Evolutionary conservation across 78 protist genomes (phyloP), one percentile per base, ranked within the genome.

Genomic region (Dictyostelium brefeldianum): DNA sequence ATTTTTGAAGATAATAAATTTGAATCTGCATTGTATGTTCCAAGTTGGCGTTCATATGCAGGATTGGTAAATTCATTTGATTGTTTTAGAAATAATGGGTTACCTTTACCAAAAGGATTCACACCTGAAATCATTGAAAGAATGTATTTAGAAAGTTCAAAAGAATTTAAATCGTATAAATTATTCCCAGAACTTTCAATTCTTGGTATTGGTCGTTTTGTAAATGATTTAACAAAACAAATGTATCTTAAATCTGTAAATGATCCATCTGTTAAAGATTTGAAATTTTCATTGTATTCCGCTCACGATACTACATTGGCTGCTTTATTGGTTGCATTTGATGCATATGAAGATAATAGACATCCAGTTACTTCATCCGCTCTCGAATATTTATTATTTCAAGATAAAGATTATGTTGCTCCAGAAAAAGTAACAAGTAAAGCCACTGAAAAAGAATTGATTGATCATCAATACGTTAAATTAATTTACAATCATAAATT

Each of bases 241-340:
- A 12, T 87, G 29, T 9, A 46, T 10, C 15, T 17, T 3, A 87
- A 87, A 59, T 75, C 70, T 4, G 51, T 4, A 3, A 73, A 87
- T 31, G 59, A 43, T 17, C 41, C 29, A n/a, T 14, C 50, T 15
- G 70, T 78, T 12, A 48, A 74, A 6, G 80, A 74, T 64, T 29
- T 87, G 14, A 87, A 87, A 64, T 54, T 87, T 7, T 70, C 84
- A 8, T 46, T 54, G 41, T 87, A 87, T 74, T 87, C 93, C 50
- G 93, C 69, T 4, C 93, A 87, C n/a, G 93, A 87, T 67, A 62
- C 84, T 31, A 87, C 93, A 17, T 62, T 87, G 14, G 93, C 81
- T n/a, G 84, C 85, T 22, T 73, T 87, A 4, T 43, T 87, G n/a
- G 93, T 87, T 5, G 93, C 84, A 8, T 87, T 50, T 31, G 84